Conservation (phyloP, 2,329 filamentous ascomycete genomes). For the Pseudocercospora cruenta region DNA sequence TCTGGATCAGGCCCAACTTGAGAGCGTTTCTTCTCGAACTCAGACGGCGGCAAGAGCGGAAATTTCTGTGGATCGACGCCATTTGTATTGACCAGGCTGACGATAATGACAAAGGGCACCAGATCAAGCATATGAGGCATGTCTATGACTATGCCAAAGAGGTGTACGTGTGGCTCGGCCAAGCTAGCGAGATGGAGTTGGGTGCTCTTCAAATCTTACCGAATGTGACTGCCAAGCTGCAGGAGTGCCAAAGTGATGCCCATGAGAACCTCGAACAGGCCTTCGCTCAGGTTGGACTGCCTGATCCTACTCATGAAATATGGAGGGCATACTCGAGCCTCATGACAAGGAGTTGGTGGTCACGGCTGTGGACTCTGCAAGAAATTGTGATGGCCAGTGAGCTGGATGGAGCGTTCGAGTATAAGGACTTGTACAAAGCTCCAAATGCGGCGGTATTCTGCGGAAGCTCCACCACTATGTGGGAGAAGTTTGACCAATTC, state of each 20-base stretch:
- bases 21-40: conserved; percentile 2
- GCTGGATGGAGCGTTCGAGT: background rate
- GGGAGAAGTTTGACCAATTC: conserved; percentile 5
- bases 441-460: background rate
- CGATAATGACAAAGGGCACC: background rate
- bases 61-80: conserved; percentile 13
- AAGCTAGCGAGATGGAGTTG: background rate
- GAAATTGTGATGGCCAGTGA: conserved; percentile 1
- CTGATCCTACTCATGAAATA: background rate
- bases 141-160: conserved; percentile 1
- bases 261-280: background rate
- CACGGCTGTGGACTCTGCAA: conserved; percentile 4
- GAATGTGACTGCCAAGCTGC: conserved; percentile 4
- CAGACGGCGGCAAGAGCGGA: background rate
- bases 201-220: background rate
- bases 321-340: conserved; percentile 7
- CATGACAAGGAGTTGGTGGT: conserved; percentile 8
- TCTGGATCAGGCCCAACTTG: background rate
- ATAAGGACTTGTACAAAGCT: conserved; percentile 1
- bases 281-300: background rate
- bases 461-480: background rate
- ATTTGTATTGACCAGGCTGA: conserved; percentile 5
- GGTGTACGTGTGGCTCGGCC: conserved; percentile 1
- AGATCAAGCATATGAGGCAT: conserved; percentile 1
- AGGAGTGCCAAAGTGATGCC: background rate